phyloP scores from a whole-genome alignment of 257 asterid species.

The Fraxinus americana region DNA sequence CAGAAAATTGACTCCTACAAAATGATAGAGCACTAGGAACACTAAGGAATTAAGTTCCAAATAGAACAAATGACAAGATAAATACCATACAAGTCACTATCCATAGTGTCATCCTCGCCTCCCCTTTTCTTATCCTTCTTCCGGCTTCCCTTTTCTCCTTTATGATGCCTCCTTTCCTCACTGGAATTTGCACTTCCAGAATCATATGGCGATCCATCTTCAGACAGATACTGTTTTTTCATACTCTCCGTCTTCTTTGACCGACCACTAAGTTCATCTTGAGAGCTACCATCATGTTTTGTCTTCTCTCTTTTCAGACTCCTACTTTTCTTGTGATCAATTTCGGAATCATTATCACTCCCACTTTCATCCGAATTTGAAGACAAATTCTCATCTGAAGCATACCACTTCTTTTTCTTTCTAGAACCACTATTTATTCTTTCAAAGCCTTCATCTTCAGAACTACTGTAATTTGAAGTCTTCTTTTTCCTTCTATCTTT shows the following conservation, averaged over 20 bases:
- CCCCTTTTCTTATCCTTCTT: constrained; percentile 30
- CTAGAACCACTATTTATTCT: constrained; percentile 57
- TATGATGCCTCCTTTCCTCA: constrained; percentile 24
- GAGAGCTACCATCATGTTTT: constrained; percentile 37
- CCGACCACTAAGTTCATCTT: constrained; percentile 27
- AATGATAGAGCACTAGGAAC: not conserved
- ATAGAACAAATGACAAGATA: not conserved
- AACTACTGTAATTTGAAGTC: constrained; percentile 50
- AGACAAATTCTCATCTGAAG: constrained; percentile 67
- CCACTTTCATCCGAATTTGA: constrained; percentile 50
- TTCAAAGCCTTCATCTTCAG: constrained; percentile 66
- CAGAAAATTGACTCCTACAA: not conserved
- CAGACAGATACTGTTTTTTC: constrained; percentile 40
- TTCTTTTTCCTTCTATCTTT: constrained; percentile 43
- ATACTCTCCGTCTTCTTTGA: constrained; percentile 43
- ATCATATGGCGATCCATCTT: constrained; percentile 33
- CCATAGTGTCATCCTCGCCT: constrained; percentile 19
- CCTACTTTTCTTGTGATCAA: constrained; percentile 37
- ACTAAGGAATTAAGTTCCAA: not conserved
- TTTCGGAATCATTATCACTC: constrained; percentile 43
- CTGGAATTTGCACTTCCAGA: constrained; percentile 43
- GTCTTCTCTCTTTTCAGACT: constrained; percentile 41
- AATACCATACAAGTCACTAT: constrained; percentile 35
- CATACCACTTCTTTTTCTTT: constrained; percentile 86
- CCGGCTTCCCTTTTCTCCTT: constrained; percentile 26